These are phyloP conservation scores for Nitzschia sp. DNA, from an alignment of 108 stramenopile species.

Conservation along the genomic window DNA sequence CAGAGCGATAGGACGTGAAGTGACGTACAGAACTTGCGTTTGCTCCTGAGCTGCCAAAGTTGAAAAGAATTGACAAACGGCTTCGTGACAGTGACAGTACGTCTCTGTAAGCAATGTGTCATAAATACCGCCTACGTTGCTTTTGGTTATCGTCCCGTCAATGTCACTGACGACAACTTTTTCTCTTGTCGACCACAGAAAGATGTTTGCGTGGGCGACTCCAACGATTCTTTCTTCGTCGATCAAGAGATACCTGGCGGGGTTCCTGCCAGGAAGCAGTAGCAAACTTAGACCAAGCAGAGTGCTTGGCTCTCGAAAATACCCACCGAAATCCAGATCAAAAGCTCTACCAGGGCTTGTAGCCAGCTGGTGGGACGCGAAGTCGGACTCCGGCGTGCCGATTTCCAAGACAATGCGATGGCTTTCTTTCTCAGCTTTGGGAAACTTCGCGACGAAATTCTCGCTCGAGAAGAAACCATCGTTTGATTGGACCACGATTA, in stretches of 20 bases:
- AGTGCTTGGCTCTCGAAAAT: background rate
- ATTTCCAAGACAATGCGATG: conserved; percentile 1
- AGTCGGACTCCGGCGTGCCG: background rate
- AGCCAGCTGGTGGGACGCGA: background rate
- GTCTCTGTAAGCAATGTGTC: conserved; percentile 68
- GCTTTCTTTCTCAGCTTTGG: background rate
- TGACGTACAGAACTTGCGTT: conserved; percentile 67
- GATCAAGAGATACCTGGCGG: conserved; percentile 27
- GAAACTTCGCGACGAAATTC: conserved; percentile 10
- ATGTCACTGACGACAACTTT: conserved; percentile 68
- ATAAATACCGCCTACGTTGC: conserved; percentile 67
- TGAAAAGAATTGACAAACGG: conserved; percentile 68
- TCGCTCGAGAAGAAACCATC: conserved; percentile 1
- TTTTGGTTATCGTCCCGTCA: conserved; percentile 86
- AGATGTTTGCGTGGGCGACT: conserved; percentile 56
- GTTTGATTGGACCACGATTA: conserved; percentile 8
- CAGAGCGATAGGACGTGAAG: conserved; percentile 67
- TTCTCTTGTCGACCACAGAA: conserved; percentile 64
- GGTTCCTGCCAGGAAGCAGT: conserved; percentile 17
- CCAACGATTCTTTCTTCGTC: conserved; percentile 38
- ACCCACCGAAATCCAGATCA: conserved; percentile 6
- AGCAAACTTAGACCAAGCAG: background rate
- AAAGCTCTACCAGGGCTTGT: background rate
- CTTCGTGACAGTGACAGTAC: conserved; percentile 62
- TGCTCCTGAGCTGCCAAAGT: conserved; percentile 20